Conservation (phyloP, 768 basidiomycete genomes). For the Agaricus blazei region DNA sequence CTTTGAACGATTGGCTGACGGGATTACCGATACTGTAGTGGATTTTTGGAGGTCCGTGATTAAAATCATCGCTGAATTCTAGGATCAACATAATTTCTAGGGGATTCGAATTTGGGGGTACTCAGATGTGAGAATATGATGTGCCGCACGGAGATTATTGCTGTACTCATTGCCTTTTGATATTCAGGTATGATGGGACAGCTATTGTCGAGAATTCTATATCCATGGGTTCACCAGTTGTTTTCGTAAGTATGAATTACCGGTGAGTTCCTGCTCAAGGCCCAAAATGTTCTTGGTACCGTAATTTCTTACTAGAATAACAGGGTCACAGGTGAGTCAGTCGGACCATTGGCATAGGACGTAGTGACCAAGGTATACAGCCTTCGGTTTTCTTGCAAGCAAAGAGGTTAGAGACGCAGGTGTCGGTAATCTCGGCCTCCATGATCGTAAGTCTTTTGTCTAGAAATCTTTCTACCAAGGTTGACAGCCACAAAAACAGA, state of each 20-base stretch:
- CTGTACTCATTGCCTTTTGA: neutral
- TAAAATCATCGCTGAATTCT: neutral
- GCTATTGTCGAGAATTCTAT: constrained; percentile 41
- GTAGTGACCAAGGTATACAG: constrained; percentile 15
- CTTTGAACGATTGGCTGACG: neutral
- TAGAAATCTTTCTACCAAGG: neutral
- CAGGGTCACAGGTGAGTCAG: constrained; percentile 12
- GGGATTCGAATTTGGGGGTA: constrained; percentile 38
- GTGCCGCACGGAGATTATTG: neutral
- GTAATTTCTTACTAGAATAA: neutral
- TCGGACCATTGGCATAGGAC: neutral
- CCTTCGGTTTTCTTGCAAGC: constrained; percentile 48
- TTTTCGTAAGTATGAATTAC: constrained; percentile 56
- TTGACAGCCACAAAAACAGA: neutral
- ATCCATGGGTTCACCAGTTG: constrained; percentile 34
- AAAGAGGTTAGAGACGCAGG: constrained; percentile 47
- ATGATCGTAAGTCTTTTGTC: constrained; percentile 44
- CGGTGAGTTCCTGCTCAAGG: constrained; percentile 15
- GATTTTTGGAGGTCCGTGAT: constrained; percentile 41
- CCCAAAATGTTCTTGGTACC: neutral
- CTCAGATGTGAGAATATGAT: constrained; percentile 22
- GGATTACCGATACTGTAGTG: constrained; percentile 25
- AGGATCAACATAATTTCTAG: constrained; percentile 15
- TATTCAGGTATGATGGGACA: constrained; percentile 36
- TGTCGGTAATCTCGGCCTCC: constrained; percentile 60